Evolutionary conservation across 257 asterid genomes (phyloP).

Genomic region (Cinchona pubescens): DNA sequence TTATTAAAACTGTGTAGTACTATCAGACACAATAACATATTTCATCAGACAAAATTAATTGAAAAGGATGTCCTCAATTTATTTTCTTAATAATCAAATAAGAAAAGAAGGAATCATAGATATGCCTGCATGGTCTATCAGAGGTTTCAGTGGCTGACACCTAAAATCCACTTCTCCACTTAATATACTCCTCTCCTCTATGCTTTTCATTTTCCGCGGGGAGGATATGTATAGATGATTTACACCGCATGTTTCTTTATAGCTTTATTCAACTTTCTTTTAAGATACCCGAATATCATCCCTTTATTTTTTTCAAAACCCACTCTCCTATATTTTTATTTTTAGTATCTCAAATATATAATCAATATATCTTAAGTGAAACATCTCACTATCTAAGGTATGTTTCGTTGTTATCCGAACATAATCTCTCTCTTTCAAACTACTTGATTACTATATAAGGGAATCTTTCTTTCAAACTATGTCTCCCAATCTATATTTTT

Average conservation of each 20-base stretch:
- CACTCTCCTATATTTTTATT: too few relatives aligned
- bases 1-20: too few relatives aligned
- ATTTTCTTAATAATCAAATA: neutral
- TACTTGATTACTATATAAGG: neutral
- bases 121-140: too few relatives aligned
- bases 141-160: constrained; percentile 48
- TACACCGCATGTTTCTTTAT: constrained; percentile 7
- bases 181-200: constrained; percentile 12
- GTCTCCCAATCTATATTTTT: neutral
- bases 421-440: neutral
- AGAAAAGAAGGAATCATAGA: neutral
- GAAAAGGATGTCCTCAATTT: neutral
- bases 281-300: constrained; percentile 17
- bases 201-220: constrained; percentile 19
- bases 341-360: too few relatives aligned
- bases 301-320: neutral
- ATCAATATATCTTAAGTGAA: too few relatives aligned
- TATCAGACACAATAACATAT: neutral
- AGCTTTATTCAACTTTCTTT: constrained; percentile 8
- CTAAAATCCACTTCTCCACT: constrained; percentile 51
- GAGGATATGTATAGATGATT: constrained; percentile 20
- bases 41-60: neutral
- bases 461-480: neutral
- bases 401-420: too few relatives aligned
- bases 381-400: too few relatives aligned